Evolutionary conservation across 148 eudicot genomes (phyloP), one percentile per base, ranked within the genome.

Genomic region (Limonium bicolor): DNA sequence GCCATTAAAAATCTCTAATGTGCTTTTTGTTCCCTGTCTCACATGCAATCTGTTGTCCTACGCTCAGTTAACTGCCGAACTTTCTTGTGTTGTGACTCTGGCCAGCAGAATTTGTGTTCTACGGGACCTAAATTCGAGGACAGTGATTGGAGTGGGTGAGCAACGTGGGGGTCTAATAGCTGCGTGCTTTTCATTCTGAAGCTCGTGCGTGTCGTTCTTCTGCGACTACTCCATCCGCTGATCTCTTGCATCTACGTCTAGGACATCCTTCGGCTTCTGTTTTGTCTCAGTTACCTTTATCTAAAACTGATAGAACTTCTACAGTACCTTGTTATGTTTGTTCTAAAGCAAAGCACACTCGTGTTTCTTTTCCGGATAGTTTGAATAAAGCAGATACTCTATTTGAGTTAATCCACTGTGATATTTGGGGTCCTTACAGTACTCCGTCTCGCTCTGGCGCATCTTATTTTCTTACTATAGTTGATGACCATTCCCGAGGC

Each of bases 401-500:
- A 1, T 27, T 45, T 45, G 32, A 45, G 5, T 11, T 15, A 0
- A 25, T 45, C 1, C 31, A 45, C 13, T 24, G 31, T 25, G 49
- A 45, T 26, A 12, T 45, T 26, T 45, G 18, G 31, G 49, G 49
- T 3, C 49, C 49, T 14, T 45, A 45, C 27, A 13, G 17, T 5
- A 45, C 34, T 3, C 16, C 20, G 5, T 26, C 49, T 5, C 5
- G 1, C 2, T 0, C 6, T 15, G 31, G 33, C 4, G n/a, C 31
- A 10, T 7, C 0, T 15, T 45, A 8, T 27, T 45, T 45, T 26
- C 7, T 45, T 1, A 45, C 32, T 11, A 26, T 25, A 4, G 56
- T 12, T 33, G 62, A 47, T 60, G 52, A 47, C 21, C 37, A 6
- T 27, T 56, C 46, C 5, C 14, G 46, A 2, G 1, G 20, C 1